phyloP scores from a whole-genome alignment of 805 yeast species.

The Komagataella mondaviorum region DNA sequence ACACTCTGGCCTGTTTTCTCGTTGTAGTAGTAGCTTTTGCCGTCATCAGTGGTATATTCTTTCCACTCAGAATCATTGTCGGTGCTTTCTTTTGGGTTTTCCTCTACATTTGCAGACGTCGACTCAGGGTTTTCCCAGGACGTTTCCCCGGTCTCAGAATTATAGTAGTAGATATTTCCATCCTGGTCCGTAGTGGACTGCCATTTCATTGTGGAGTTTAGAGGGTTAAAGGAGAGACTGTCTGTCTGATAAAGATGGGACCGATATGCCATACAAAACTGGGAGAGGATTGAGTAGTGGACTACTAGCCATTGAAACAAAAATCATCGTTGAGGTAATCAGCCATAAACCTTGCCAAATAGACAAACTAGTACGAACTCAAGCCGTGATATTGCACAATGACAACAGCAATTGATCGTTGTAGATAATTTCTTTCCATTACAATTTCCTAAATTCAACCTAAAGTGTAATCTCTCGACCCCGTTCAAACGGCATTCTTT shows the following conservation, averaged over 20 bases:
- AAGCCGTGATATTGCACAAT: not conserved
- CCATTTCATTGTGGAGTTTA: slow-evolving; percentile 32
- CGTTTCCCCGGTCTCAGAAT: slow-evolving; percentile 49
- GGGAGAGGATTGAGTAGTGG: not conserved
- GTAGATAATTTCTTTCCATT: no score
- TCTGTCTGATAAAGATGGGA: not conserved
- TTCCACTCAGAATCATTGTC: slow-evolving; percentile 40
- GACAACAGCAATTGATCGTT: no score
- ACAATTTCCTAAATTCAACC: no score
- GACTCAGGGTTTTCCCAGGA: slow-evolving; percentile 74
- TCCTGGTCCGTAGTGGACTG: slow-evolving; percentile 46
- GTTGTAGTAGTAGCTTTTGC: slow-evolving; percentile 55
- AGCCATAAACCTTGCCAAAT: not conserved
- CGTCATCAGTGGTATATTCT: slow-evolving; percentile 35
- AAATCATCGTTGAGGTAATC: no score
- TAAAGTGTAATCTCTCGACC: no score
- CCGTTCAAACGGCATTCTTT: no score
- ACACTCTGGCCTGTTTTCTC: slow-evolving; percentile 49
- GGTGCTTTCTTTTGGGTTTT: slow-evolving; percentile 26
- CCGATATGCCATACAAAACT: slow-evolving; percentile 1
- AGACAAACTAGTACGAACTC: no score
- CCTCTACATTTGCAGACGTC: slow-evolving; percentile 7
- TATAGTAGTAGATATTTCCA: slow-evolving; percentile 63
- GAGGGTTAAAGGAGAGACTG: not conserved
- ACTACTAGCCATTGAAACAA: not conserved